Percentiles rank a stretch among this genome's conserved stretches.
Evolutionary conservation across 2,329 filamentous ascomycete genomes (phyloP).

Genomic region (Lasiodiplodia sp.): DNA sequence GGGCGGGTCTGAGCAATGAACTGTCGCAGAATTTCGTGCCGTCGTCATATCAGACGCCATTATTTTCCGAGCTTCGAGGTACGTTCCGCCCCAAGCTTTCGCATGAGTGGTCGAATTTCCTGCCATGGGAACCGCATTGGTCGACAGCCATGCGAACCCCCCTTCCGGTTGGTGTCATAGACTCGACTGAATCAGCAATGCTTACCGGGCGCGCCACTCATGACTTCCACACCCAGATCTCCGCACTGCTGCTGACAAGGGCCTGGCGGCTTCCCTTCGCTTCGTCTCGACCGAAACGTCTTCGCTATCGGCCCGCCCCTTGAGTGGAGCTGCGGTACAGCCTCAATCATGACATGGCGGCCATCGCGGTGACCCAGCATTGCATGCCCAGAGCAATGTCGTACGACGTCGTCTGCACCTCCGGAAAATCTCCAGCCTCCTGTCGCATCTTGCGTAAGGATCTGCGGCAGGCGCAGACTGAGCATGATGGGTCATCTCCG

Average conservation of each 20-base stretch:
- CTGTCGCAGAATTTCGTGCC: constrained; percentile 17
- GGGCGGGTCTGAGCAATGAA: constrained; percentile 25
- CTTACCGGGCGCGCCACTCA: constrained; percentile 4
- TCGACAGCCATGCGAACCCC: constrained; percentile 7
- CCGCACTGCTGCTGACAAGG: constrained; percentile 7
- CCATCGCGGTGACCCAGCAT: constrained; percentile 28
- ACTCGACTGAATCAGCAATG: constrained; percentile 9
- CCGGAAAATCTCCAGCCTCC: constrained; percentile 31
- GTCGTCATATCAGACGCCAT: constrained; percentile 27
- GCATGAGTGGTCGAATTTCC: constrained; percentile 24
- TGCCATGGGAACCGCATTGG: constrained; percentile 1
- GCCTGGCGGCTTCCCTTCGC: constrained; percentile 13
- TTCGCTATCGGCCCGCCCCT: constrained; percentile 26
- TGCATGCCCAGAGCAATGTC: constrained; percentile 27
- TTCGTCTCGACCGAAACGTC: constrained; percentile 11
- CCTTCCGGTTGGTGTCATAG: constrained; percentile 11
- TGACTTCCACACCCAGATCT: constrained; percentile 19
- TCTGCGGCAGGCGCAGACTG: constrained; percentile 23
- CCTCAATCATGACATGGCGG: constrained; percentile 24
- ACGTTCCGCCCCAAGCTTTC: constrained; percentile 4
- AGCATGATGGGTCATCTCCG: constrained; percentile 29
- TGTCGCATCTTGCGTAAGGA: constrained; percentile 31
- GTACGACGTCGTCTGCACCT: constrained; percentile 30
- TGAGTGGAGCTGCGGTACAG: constrained; percentile 21
- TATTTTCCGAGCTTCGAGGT: constrained; percentile 15